Percentiles rank a stretch among this genome's conserved stretches.
These are phyloP conservation scores for Ophiostoma sp. DNA, from an alignment of 2,329 filamentous ascomycete genomes.

Conservation along the genomic window DNA sequence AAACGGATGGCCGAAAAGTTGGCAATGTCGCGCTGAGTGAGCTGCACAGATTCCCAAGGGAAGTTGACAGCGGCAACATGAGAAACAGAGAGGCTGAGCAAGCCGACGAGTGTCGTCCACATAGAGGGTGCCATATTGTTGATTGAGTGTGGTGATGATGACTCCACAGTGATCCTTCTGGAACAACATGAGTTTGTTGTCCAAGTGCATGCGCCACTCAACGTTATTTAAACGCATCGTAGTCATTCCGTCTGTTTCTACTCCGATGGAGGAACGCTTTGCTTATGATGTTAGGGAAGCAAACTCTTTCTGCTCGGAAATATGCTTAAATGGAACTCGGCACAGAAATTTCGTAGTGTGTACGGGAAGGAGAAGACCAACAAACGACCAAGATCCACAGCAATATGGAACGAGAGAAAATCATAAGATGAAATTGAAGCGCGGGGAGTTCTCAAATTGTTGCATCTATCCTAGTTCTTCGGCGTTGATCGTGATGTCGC, in stretches of 20 bases:
- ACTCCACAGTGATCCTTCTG: not conserved
- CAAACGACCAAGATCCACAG: not conserved
- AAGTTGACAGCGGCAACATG: constrained; percentile 17
- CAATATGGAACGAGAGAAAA: constrained; percentile 2
- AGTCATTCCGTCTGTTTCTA: not conserved
- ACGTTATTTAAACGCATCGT: not conserved
- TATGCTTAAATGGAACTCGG: constrained; percentile 3
- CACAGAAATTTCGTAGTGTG: not conserved
- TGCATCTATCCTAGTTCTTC: too few species aligned
- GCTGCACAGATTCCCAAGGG: constrained; percentile 23
- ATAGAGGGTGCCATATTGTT: not conserved
- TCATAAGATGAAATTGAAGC: not conserved
- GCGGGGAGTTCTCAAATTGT: not conserved
- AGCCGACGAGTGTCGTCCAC: not conserved
- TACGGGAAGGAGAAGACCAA: not conserved
- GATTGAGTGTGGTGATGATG: not conserved
- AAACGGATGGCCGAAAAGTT: constrained; percentile 25
- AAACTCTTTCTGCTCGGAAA: not conserved
- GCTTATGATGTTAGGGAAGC: not conserved
- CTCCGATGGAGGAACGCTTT: too few species aligned
- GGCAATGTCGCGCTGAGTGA: constrained; percentile 18
- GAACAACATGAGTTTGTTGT: not conserved
- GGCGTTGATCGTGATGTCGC: too few species aligned
- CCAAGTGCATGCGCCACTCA: not conserved
- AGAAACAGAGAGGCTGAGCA: not conserved